Evolutionary conservation across 306 rosid genomes (phyloP), one percentile per base, ranked within the genome.

Genomic region (Glycyrrhiza uralensis): DNA sequence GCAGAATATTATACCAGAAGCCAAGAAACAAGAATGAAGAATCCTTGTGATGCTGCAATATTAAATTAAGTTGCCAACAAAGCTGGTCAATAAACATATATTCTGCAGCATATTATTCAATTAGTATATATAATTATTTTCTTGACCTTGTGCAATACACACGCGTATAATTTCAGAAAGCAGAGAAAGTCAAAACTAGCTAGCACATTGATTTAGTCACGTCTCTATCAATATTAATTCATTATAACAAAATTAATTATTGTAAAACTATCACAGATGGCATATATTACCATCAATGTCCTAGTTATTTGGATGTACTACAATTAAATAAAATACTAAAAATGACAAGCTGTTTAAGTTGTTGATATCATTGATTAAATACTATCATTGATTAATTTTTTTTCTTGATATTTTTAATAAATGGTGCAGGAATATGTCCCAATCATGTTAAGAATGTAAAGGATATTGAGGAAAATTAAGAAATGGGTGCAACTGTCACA

Each of bases 151-250:
- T 60, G 18, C 71, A 61, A 11, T 32, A 14, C 36, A 52, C 9
- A 70, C 30, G 41, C 35, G 41, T 71, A 64, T 55, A 71, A 55
- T 38, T 63, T 10, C 9, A 46, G 32, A 63, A 55, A 33, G 15
- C 2, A 11, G 17, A 11, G 17, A 66, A 79, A 73, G 83, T 67
- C 60, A 79, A 72, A 63, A 56, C 6, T 38, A 45, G 14, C 6
- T 38, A 45, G 14, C 26, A 44, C 69, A 52, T 33, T n/a, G n/a
- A n/a, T n/a, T 77, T 23, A 79, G 56, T 72, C 55, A 64, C 69
- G 78, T 79, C 79, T 39, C 51, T 7, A 19, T 58, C 83, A n/a
- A n/a, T n/a, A 29, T 23, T 44, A 60, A 18, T 69, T 26, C n/a
- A 54, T 18, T 50, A 64, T 70, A n/a, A n/a, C n/a, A n/a, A n/a